Evolutionary conservation across 768 basidiomycete genomes (phyloP), one percentile per base, ranked within the genome.

Genomic region (Peribolospora baueri): DNA sequence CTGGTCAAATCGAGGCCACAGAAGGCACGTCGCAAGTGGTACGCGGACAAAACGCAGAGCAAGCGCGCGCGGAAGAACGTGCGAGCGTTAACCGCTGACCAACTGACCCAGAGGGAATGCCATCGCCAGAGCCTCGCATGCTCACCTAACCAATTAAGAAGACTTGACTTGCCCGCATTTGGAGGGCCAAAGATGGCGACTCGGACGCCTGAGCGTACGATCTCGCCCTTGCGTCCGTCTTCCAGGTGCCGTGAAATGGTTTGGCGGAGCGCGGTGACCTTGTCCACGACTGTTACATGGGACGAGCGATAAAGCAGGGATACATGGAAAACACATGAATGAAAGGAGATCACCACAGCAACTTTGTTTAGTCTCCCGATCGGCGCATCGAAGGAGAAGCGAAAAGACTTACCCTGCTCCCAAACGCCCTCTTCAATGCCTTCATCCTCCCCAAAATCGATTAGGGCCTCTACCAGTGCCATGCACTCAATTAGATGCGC

Each of bases 381-480:
- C 25, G 25, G 25, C 25, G 25, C 25, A 25, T 25, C 25, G 25
- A 25, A 25, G 25, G 9, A 46, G 46, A 14, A 9, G 46, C 46
- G 46, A 14, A 46, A 9, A 2, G 10, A 2, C 10, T 4, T 54
- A 82, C 86, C 83, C 69, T 75, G 71, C 7, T 79, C 79, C 59
- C 76, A 78, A 14, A 85, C 77, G 7, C 74, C 79, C n/a, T 81
- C 81, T 62, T 88, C 85, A 46, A 90, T 75, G 42, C 84, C 82
- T 62, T 90, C 87, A 10, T 80, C 82, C 68, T 93, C 87, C 5
- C 84, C 84, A 66, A 90, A 93, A 65, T 91, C 87, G 54, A 93
- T 88, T 14, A 90, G 68, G 1, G 87, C 88, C 67, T 93, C 88
- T 4, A 85, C 71, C 58, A 78, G 74, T 8, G 87, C 78, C 25